Base-by-base conservation (phyloP, 2,329 filamentous ascomycete genomes). In the Diaporthe sp. region DNA sequence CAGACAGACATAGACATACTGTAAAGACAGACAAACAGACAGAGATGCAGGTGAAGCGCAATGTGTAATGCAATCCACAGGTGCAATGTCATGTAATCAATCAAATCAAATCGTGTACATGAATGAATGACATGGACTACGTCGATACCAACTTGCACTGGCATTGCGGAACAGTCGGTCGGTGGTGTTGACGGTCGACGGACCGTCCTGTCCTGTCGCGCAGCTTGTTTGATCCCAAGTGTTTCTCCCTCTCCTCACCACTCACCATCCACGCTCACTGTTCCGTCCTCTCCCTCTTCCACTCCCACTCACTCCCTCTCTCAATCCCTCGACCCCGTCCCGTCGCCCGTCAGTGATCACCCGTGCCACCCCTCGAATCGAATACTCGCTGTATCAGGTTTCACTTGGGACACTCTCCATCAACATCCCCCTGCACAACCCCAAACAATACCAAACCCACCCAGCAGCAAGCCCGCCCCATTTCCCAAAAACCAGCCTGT, bases 361-460 rank as follows among this genome's bases (percentile, higher is more conserved):
- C 62, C 44, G 61, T 65, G 17, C 2, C 62, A 46, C 61, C 13
- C 37, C 17, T 67, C 44, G 22, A 49, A 51, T 67, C 44, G 22
- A 49, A 51, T 68, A 34, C 62, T 68, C 31, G 62, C 46, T 39
- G 65, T 68, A 53, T 68, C 65, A 68, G 65, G 65, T 68, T 68
- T 68, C 65, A 68, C 46, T 9, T 62, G 28, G 28, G 46, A 53
- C 28, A 10, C 57, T 62, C 57, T 62, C n/a, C 57, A 49, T 53
- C 71, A 62, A 34, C n/a, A 25, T 72, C 58, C 39, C 71, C 57
- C 55, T 72, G 58, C 46, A 61, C 44, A 61, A 53, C 44, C 71
- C 39, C 71, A 72, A 72, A 72, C 71, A 61, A 42, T 51, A 51
- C 42, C 71, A 61, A 72, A 72, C 34, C 55, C 55, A 61, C 71